Conservation (phyloP, 2,329 filamentous ascomycete species). For the Dryadomyces sulphureus region DNA sequence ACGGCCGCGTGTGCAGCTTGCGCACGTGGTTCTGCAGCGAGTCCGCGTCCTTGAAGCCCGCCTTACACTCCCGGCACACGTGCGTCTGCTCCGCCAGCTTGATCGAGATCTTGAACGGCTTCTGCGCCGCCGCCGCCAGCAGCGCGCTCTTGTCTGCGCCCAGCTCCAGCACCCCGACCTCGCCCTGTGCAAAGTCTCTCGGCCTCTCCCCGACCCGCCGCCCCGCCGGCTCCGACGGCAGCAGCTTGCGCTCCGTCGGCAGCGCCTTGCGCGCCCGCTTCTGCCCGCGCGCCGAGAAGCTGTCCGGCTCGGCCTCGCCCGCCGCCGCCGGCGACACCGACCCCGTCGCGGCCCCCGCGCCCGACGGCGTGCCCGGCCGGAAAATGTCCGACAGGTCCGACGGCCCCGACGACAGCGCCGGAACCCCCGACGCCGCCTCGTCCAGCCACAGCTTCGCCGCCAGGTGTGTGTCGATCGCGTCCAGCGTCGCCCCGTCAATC, state of each 20-base stretch:
- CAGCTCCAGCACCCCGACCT: not conserved
- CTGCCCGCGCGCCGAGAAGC: conserved; percentile 1
- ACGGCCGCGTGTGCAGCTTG: conserved; percentile 43
- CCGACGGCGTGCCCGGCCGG: not conserved
- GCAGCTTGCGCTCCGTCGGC: conserved; percentile 9
- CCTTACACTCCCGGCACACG: conserved; percentile 22
- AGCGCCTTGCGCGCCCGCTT: conserved; percentile 9
- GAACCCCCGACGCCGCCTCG: not conserved
- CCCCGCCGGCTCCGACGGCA: conserved; percentile 7
- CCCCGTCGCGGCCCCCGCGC: not conserved
- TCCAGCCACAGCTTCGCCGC: conserved; percentile 9
- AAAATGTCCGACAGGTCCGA: not conserved
- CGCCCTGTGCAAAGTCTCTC: not conserved
- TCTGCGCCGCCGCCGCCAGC: conserved; percentile 9
- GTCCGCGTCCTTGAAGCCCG: conserved; percentile 28
- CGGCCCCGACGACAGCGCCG: not conserved
- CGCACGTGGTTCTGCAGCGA: conserved; percentile 34
- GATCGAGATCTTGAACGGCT: conserved; percentile 12
- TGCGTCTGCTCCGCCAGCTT: conserved; percentile 8
- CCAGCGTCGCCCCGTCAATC: not conserved
- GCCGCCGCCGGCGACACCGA: not conserved
- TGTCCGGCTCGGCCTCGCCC: not conserved
- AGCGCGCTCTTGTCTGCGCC: conserved; percentile 3
- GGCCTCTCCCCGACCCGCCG: too few species aligned
- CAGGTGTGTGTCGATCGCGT: conserved; percentile 8